Evolutionary conservation across 2,329 filamentous ascomycete species (phyloP), one percentile per base, ranked within the genome.

Genomic region (Bipolaris gigantea): DNA sequence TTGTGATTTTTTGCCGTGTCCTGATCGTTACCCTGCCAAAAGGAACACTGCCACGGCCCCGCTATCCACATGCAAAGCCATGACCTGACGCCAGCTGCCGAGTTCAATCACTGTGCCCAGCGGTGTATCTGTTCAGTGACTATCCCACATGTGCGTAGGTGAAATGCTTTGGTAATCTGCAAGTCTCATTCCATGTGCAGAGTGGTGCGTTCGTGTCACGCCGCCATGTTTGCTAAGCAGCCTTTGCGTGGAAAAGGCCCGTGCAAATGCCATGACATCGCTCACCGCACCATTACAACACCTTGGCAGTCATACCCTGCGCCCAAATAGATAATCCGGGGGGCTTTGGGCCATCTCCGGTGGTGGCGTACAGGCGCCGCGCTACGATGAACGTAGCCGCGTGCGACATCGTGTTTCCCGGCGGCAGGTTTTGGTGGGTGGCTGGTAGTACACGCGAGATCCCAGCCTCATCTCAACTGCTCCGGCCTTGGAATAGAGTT

Each of bases 321-420:
- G 49, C 48, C 35, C 42, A 52, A 56, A 60, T 50, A 43, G 45
- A 59, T 54, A 56, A 41, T 40, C 33, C 45, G 56, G 55, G 25
- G 50, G 27, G 53, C 61, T 57, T 60, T 53, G 60, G 30, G 50
- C 49, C 3, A 53, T 35, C 40, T 38, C 50, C 55, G 44, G 45
- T 53, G 55, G 56, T 33, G 52, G 33, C 55, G 58, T 59, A 51
- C 48, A 53, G 44, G 33, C 25, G 47, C 41, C 39, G 51, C 53
- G 54, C 54, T 50, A 59, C 55, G 50, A 35, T 56, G 40, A 46
- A 56, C 54, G 58, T 60, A 65, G 38, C 40, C 53, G 27, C 27
- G 57, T 62, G 55, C 62, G 45, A 62, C 59, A 66, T 61, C 64
- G 64, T 62, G 61, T 53, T 68, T 67, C 36, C 65, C 65, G 8